Percentiles rank a stretch among this genome's conserved stretches.
Evolutionary conservation across 225 moss, liverwort and hornwort species (phyloP).

Genomic region (Rhytidiadelphus loreus): DNA sequence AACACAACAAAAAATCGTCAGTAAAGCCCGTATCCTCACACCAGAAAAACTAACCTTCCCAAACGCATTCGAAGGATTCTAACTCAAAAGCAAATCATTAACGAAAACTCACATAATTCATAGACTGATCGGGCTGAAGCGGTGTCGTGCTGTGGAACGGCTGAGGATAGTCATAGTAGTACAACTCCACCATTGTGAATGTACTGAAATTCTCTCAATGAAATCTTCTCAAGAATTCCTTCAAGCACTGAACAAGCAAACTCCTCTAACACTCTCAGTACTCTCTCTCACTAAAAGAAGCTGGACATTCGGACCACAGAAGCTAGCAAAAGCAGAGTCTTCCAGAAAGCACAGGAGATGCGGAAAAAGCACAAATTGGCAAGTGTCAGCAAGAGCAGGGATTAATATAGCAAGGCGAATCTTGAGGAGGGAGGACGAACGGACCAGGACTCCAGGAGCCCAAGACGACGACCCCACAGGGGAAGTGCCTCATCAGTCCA

Average conservation of each 20-base stretch:
- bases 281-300: background rate
- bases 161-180: constrained; percentile 14
- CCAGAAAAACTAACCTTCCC: background rate
- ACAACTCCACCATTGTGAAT: constrained; percentile 6
- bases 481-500: background rate
- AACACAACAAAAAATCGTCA: background rate
- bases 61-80: background rate
- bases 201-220: background rate
- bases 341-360: background rate
- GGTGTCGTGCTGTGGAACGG: constrained; percentile 27
- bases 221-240: background rate
- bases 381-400: background rate
- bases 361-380: background rate
- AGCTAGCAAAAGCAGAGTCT: background rate
- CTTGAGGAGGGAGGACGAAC: background rate
- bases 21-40: background rate
- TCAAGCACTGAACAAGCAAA: background rate
- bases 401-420: background rate
- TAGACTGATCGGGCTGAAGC: constrained; percentile 5
- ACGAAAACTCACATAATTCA: constrained; percentile 16
- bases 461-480: background rate
- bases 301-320: background rate
- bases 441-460: background rate
- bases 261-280: background rate
- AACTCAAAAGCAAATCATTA: background rate